A percentile compares a stretch with the other conserved stretches of the same genome.
Evolutionary conservation across 2,329 filamentous ascomycete genomes (phyloP).

Genomic region (Penicillium sp.): DNA sequence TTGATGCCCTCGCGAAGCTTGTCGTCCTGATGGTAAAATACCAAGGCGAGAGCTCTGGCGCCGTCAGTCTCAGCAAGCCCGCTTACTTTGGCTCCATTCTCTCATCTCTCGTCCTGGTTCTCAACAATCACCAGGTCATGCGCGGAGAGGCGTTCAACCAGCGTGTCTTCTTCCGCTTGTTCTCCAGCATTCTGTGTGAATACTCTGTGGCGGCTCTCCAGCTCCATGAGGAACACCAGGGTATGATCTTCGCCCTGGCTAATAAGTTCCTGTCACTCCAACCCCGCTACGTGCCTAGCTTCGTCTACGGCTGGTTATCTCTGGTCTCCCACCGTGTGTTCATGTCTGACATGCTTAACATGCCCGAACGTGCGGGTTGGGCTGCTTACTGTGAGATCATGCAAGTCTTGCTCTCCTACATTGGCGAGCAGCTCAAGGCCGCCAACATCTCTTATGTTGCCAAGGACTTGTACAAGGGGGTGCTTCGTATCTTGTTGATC

Average conservation of each 20-base stretch:
- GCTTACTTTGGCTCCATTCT: conserved; percentile 78
- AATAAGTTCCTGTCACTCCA: conserved; percentile 73
- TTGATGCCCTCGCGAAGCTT: conserved; percentile 83
- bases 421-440: conserved; percentile 79
- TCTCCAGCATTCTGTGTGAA: conserved; percentile 81
- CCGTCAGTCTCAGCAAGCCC: conserved; percentile 66
- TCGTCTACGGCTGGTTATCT: conserved; percentile 82
- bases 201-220: conserved; percentile 65
- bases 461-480: conserved; percentile 83
- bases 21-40: conserved; percentile 76
- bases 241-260: conserved; percentile 74
- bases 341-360: conserved; percentile 74
- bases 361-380: conserved; percentile 75
- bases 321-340: conserved; percentile 85
- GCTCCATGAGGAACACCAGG: conserved; percentile 64
- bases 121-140: conserved; percentile 83
- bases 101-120: conserved; percentile 75
- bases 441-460: conserved; percentile 69
- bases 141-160: conserved; percentile 82
- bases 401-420: conserved; percentile 71
- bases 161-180: conserved; percentile 86
- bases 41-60: conserved; percentile 64
- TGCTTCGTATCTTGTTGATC: conserved; percentile 79
- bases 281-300: conserved; percentile 77
- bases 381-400: conserved; percentile 73